Percentiles rank a stretch among this genome's conserved stretches.
Conservation (phyloP, 2,329 filamentous ascomycete genomes). For the Neophaeococcomyces aloes region DNA sequence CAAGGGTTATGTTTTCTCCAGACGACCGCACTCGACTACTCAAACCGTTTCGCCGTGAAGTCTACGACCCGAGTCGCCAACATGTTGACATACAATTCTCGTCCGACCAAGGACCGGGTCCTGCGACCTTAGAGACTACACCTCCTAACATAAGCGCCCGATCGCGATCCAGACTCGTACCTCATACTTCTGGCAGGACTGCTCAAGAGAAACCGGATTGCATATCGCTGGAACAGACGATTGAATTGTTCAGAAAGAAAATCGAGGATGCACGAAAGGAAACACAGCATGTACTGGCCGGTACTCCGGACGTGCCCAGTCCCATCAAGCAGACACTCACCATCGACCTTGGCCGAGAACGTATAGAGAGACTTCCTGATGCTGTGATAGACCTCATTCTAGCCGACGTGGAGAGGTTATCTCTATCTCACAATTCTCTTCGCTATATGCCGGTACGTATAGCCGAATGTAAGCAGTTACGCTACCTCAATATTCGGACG, state of each 20-base stretch:
- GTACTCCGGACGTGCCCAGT: constrained; percentile 36
- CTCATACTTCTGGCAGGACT: constrained; percentile 15
- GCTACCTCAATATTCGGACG: constrained; percentile 41
- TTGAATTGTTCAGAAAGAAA: constrained; percentile 34
- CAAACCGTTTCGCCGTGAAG: constrained; percentile 14
- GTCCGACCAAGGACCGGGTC: constrained; percentile 7
- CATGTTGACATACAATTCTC: constrained; percentile 2
- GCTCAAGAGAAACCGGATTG: constrained; percentile 10
- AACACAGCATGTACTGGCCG: constrained; percentile 37
- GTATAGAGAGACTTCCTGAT: constrained; percentile 39
- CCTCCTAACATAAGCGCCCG: neutral
- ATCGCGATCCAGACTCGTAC: neutral
- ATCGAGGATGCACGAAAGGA: constrained; percentile 40
- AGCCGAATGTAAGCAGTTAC: constrained; percentile 38
- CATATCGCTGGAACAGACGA: constrained; percentile 32
- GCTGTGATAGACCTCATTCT: constrained; percentile 43
- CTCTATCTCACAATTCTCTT: constrained; percentile 43
- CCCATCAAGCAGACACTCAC: constrained; percentile 40
- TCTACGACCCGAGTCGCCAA: neutral
- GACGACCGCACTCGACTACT: constrained; percentile 15
- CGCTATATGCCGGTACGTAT: constrained; percentile 39
- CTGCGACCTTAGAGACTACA: constrained; percentile 4
- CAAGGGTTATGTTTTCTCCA: constrained; percentile 12
- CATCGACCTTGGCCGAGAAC: constrained; percentile 41
- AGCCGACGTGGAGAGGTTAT: constrained; percentile 43